Conservation (phyloP, 192 early-diverging fungal genomes). For the Chytriomyces sp. region DNA sequence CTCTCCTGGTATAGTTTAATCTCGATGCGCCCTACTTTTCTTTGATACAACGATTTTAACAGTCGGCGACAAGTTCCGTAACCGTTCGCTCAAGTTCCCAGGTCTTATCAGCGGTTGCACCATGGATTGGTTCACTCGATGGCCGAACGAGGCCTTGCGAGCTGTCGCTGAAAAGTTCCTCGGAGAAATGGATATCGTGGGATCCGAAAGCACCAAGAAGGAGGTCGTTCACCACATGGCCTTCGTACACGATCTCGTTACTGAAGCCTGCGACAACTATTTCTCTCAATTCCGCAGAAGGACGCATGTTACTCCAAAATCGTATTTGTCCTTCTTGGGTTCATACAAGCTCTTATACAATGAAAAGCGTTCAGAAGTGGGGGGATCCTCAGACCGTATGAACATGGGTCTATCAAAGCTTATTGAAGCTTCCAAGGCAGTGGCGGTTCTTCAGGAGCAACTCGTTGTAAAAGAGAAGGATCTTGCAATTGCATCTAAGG, state of each 20-base stretch:
- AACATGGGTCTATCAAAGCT: constrained; percentile 67
- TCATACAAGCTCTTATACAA: constrained; percentile 59
- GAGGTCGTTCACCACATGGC: constrained; percentile 67
- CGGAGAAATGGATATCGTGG: constrained; percentile 58
- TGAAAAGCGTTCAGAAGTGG: constrained; percentile 56
- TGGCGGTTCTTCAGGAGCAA: constrained; percentile 63
- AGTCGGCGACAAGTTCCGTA: constrained; percentile 68
- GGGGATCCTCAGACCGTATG: constrained; percentile 63
- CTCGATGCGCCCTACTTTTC: constrained; percentile 59
- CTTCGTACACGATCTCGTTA: constrained; percentile 63
- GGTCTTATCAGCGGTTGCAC: constrained; percentile 64
- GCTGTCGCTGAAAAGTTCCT: constrained; percentile 66
- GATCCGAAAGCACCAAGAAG: constrained; percentile 58
- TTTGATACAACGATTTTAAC: constrained; percentile 65
- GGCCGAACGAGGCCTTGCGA: constrained; percentile 59
- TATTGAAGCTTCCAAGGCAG: constrained; percentile 63
- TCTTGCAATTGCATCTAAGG: constrained; percentile 59
- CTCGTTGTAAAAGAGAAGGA: constrained; percentile 69
- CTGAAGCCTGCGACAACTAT: constrained; percentile 64
- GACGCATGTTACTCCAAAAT: constrained; percentile 68
- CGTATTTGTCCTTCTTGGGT: constrained; percentile 62
- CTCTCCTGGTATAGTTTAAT: constrained; percentile 63
- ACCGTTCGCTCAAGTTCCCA: constrained; percentile 68
- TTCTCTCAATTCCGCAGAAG: constrained; percentile 62
- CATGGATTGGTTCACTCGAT: constrained; percentile 68